These are phyloP conservation scores for Coniella vitis DNA, from an alignment of 2,329 filamentous ascomycete species.

Conservation along the genomic window DNA sequence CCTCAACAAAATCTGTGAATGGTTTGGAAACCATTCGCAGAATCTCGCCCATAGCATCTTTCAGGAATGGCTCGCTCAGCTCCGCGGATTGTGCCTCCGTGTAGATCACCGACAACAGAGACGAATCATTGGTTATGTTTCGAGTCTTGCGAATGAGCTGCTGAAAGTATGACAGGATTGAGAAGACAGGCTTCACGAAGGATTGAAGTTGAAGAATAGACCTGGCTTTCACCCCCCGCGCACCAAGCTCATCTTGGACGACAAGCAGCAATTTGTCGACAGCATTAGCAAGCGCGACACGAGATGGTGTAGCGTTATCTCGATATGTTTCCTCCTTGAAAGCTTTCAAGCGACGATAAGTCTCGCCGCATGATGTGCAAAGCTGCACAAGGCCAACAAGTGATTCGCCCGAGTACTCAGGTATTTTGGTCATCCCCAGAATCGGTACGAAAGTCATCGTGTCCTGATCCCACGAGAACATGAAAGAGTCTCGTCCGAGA, in stretches of 20 bases:
- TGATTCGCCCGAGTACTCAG: conserved; percentile 47
- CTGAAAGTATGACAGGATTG: conserved; percentile 46
- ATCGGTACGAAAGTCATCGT: conserved; percentile 45
- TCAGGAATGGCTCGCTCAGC: conserved; percentile 54
- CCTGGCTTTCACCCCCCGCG: conserved; percentile 31
- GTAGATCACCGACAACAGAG: conserved; percentile 55
- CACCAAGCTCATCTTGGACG: conserved; percentile 42
- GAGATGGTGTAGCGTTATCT: conserved; percentile 36
- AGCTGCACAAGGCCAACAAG: conserved; percentile 39
- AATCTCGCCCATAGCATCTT: conserved; percentile 60
- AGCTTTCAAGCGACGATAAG: conserved; percentile 36
- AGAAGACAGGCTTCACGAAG: conserved; percentile 38
- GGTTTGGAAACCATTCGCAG: conserved; percentile 34
- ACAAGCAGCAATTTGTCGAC: conserved; percentile 41
- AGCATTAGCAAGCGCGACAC: conserved; percentile 46
- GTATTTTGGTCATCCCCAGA: conserved; percentile 41
- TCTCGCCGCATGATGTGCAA: conserved; percentile 42
- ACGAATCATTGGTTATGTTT: conserved; percentile 46
- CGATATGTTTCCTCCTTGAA: conserved; percentile 43
- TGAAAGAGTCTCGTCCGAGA: conserved; percentile 63
- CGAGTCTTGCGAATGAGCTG: conserved; percentile 42
- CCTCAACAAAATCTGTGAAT: conserved; percentile 42
- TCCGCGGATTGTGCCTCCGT: conserved; percentile 57
- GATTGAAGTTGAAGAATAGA: conserved; percentile 49
- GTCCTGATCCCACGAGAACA: conserved; percentile 57